These are phyloP conservation scores for Phialophora macrospora DNA, from an alignment of 2,329 filamentous ascomycete species.

Conservation along the genomic window DNA sequence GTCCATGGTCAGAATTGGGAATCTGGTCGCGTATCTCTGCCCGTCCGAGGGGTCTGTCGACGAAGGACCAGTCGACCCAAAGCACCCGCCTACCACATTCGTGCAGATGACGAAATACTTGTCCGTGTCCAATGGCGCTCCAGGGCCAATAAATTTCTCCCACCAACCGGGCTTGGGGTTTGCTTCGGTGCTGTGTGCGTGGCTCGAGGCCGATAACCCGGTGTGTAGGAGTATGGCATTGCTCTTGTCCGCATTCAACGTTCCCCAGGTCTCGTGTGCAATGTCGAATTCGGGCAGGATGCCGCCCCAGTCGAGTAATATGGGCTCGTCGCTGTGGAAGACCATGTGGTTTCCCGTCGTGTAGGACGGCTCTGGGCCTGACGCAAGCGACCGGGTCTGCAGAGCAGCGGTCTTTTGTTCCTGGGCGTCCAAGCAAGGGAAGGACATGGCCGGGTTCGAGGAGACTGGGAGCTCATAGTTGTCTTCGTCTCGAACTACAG, in stretches of 20 bases:
- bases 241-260: constrained; percentile 75
- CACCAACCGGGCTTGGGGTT: constrained; percentile 96
- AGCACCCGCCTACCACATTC: constrained; percentile 94
- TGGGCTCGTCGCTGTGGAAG: constrained; percentile 73
- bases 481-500: constrained; percentile 34
- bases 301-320: constrained; percentile 93
- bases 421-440: constrained; percentile 85
- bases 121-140: constrained; percentile 81
- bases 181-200: constrained; percentile 85
- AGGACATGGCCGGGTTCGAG: constrained; percentile 84
- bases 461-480: constrained; percentile 43
- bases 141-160: constrained; percentile 97
- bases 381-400: constrained; percentile 62
- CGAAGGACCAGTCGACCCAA: constrained; percentile 89
- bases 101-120: constrained; percentile 95
- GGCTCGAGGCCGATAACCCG: constrained; percentile 93
- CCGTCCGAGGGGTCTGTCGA: constrained; percentile 88
- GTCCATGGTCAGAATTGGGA: constrained; percentile 92
- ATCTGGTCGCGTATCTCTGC: constrained; percentile 86
- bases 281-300: constrained; percentile 86
- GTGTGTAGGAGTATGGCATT: constrained; percentile 94
- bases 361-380: constrained; percentile 91
- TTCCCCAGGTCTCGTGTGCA: constrained; percentile 92
- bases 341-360: constrained; percentile 82
- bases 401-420: constrained; percentile 79